These are phyloP conservation scores for Cordyceps tenuipes DNA, from an alignment of 2,329 filamentous ascomycete species.

Conservation along the genomic window DNA sequence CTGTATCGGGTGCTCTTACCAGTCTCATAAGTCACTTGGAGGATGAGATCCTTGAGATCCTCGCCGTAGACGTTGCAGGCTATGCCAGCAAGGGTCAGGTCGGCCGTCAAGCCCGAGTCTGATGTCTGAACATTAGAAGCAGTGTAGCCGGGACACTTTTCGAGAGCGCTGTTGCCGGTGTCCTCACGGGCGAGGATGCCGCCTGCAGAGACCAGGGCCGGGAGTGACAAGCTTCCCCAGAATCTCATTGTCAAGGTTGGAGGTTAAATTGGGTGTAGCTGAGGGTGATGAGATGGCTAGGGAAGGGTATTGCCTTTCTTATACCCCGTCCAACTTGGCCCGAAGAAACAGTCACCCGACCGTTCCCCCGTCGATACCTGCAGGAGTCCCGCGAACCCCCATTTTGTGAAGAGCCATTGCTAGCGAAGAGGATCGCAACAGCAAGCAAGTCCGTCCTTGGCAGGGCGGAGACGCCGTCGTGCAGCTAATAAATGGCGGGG, in stretches of 20 bases:
- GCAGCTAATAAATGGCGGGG: background rate
- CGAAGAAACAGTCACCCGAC: background rate
- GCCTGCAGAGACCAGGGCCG: constrained; percentile 16
- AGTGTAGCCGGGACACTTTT: constrained; percentile 56
- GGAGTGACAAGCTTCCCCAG: constrained; percentile 14
- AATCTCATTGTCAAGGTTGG: constrained; percentile 14
- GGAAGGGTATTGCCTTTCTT: background rate
- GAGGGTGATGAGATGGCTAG: background rate
- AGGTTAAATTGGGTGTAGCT: background rate
- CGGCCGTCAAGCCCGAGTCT: constrained; percentile 39
- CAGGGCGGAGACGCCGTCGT: background rate
- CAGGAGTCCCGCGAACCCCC: background rate
- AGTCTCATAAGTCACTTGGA: constrained; percentile 60
- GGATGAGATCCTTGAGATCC: constrained; percentile 22
- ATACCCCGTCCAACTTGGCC: background rate
- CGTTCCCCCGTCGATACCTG: background rate
- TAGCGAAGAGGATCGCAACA: background rate
- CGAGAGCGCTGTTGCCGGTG: constrained; percentile 14
- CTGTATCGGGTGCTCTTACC: constrained; percentile 29
- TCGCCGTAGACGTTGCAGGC: constrained; percentile 19
- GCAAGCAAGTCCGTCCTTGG: too few species aligned
- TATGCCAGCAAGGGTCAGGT: constrained; percentile 19
- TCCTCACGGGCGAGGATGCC: constrained; percentile 14
- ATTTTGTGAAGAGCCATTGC: too few species aligned
- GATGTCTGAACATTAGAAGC: constrained; percentile 48